Evolutionary conservation across 2,329 filamentous ascomycete species (phyloP).

Genomic region (Ophiosphaerella narmari): DNA sequence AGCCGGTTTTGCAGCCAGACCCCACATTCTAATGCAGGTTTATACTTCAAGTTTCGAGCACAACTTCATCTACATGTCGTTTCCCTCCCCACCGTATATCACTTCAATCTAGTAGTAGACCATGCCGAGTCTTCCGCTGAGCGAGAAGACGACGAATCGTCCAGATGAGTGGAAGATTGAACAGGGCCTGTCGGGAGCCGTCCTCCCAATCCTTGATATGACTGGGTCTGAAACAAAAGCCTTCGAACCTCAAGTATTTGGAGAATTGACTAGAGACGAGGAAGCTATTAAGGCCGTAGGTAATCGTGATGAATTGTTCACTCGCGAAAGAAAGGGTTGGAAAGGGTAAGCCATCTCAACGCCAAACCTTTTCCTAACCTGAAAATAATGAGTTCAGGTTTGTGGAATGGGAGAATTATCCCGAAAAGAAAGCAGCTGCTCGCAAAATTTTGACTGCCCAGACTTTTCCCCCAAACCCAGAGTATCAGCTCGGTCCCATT

Average conservation of each 20-base stretch:
- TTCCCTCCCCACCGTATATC: no score
- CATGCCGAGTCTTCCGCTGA: neutral
- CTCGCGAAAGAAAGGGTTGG: slow-evolving; percentile 11
- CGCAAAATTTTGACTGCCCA: slow-evolving; percentile 51
- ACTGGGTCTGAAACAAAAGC: slow-evolving; percentile 9
- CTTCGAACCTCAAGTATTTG: slow-evolving; percentile 10
- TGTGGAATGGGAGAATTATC: slow-evolving; percentile 57
- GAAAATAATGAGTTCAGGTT: slow-evolving; percentile 40
- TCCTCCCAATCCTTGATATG: slow-evolving; percentile 12
- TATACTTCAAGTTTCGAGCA: no score
- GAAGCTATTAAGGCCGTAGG: slow-evolving; percentile 11
- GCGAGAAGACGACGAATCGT: slow-evolving; percentile 8
- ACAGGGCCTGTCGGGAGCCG: slow-evolving; percentile 9
- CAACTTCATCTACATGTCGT: no score
- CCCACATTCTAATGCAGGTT: no score
- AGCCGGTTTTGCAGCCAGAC: neutral
- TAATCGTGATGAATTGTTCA: slow-evolving; percentile 8
- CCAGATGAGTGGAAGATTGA: slow-evolving; percentile 16
- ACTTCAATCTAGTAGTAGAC: neutral
- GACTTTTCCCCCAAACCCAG: slow-evolving; percentile 39
- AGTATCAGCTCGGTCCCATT: slow-evolving; percentile 50
- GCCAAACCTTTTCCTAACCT: slow-evolving; percentile 33
- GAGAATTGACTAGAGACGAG: slow-evolving; percentile 10
- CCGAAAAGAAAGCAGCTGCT: slow-evolving; percentile 65
- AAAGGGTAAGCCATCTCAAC: slow-evolving; percentile 3